Evolutionary conservation across 1,284 basidiomycete genomes (phyloP).

Genomic region (Tilletia horrida): DNA sequence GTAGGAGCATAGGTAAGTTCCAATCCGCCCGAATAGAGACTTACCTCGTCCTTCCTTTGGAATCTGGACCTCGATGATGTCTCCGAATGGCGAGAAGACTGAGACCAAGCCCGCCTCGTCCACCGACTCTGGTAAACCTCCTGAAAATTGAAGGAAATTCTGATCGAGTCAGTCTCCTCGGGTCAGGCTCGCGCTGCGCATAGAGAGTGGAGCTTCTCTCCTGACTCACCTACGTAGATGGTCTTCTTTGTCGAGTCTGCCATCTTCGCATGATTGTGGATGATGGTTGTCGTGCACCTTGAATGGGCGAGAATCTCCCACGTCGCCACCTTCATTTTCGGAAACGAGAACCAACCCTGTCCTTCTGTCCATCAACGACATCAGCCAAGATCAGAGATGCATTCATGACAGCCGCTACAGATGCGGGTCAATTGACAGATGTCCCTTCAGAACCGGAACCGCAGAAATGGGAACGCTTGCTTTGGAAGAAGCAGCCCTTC

Average conservation of each 20-base stretch:
- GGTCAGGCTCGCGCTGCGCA: neutral
- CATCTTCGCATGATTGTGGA: neutral
- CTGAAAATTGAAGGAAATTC: neutral
- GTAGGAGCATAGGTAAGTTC: neutral
- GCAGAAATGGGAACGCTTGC: conserved; percentile 69
- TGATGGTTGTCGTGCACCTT: conserved; percentile 1
- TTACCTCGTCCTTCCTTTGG: conserved; percentile 22
- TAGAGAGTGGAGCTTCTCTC: neutral
- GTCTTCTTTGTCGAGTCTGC: conserved; percentile 16
- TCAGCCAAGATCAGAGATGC: too few relatives aligned
- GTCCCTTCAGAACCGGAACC: neutral
- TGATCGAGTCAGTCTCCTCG: neutral
- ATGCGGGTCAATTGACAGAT: neutral
- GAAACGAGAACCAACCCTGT: too few relatives aligned
- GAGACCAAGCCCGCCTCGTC: conserved; percentile 26
- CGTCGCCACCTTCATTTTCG: too few relatives aligned
- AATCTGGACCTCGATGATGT: conserved; percentile 32
- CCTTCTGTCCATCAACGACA: too few relatives aligned
- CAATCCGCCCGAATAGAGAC: neutral
- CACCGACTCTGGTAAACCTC: conserved; percentile 24
- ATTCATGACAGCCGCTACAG: neutral
- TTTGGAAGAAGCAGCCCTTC: conserved; percentile 75
- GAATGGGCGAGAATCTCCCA: too few relatives aligned
- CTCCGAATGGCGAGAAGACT: conserved; percentile 32
- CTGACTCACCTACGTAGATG: conserved; percentile 14